phyloP scores from a whole-genome alignment of 305 asterid species.

The Solanum hybrid region DNA sequence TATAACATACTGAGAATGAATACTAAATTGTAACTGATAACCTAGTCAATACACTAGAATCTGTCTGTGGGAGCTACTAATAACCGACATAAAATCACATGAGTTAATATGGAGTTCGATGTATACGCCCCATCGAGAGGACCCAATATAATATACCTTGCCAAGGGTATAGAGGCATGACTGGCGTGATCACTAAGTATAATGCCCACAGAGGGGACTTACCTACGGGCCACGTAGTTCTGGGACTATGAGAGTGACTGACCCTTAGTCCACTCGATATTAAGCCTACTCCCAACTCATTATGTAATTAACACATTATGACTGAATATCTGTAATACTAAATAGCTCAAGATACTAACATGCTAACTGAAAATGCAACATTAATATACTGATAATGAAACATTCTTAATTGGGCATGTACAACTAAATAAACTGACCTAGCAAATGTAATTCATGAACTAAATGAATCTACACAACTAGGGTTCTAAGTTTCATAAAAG shows the following conservation, averaged over 20 bases:
- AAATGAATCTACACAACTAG: background rate
- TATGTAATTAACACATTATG: background rate
- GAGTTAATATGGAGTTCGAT: background rate
- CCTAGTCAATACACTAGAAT: too few relatives aligned
- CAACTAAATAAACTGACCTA: background rate
- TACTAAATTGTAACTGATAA: too few relatives aligned
- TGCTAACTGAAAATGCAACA: background rate
- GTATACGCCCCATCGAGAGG: background rate
- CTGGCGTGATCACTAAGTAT: background rate
- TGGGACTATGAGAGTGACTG: background rate
- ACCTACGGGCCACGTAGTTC: background rate
- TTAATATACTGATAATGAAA: background rate
- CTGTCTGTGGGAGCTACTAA: background rate
- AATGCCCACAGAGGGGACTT: background rate
- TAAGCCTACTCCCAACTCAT: background rate
- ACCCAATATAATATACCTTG: background rate
- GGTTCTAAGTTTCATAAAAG: background rate
- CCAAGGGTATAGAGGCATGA: background rate
- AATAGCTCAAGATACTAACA: background rate
- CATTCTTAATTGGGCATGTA: background rate
- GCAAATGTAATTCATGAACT: background rate
- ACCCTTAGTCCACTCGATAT: background rate
- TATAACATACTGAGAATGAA: background rate
- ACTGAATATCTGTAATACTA: too few relatives aligned
- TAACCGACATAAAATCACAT: background rate